Evolutionary conservation across 495 filamentous ascomycete genomes (phyloP).

Genomic region (Choiromyces venosus): DNA sequence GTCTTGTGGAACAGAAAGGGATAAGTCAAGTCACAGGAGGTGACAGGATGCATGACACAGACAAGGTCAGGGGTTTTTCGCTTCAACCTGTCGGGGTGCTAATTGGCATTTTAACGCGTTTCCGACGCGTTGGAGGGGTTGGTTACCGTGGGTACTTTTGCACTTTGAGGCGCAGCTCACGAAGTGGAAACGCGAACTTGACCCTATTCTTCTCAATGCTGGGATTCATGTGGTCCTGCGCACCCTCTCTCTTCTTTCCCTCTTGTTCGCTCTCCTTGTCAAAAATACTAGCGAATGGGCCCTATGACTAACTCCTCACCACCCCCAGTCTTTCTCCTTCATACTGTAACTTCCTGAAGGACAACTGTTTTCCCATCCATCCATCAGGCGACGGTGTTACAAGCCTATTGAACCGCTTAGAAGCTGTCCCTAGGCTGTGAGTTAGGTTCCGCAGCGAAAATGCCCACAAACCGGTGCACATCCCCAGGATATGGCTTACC

Average conservation of each 20-base stretch:
- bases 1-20: not conserved
- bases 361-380: not conserved
- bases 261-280: too few species aligned
- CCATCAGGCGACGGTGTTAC: not conserved
- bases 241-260: not conserved
- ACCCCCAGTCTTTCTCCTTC: not conserved
- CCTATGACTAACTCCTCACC: slow-evolving; percentile 3
- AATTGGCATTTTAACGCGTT: not conserved
- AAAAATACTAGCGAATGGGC: not conserved
- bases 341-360: not conserved
- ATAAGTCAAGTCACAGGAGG: slow-evolving; percentile 1
- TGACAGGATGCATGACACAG: not conserved
- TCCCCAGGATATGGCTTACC: not conserved
- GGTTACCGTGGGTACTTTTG: not conserved
- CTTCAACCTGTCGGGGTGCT: too few species aligned
- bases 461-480: not conserved
- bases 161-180: not conserved
- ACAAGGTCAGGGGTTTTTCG: not conserved
- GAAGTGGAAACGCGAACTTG: not conserved
- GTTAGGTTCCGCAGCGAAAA: not conserved
- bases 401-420: not conserved
- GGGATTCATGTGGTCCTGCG: not conserved
- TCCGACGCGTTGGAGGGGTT: not conserved
- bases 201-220: not conserved
- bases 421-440: not conserved